Conservation (phyloP, 768 basidiomycete species). For the Symmetrospora coprosmae region DNA sequence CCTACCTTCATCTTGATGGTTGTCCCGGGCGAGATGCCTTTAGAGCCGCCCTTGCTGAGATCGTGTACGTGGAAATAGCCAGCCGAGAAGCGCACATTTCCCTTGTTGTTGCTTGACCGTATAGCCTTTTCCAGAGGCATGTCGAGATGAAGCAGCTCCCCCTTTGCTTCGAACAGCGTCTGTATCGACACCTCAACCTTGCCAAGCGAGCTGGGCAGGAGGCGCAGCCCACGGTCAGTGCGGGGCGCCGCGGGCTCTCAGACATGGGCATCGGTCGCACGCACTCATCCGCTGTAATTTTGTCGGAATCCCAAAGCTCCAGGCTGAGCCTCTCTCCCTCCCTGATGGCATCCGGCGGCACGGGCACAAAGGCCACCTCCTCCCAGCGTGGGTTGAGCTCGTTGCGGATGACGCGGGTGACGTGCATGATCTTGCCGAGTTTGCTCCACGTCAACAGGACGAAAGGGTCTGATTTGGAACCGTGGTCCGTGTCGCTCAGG, state of each 20-base stretch:
- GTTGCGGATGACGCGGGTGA: slow-evolving; percentile 3
- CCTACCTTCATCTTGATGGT: slow-evolving; percentile 7
- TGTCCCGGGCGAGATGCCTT: slow-evolving; percentile 1
- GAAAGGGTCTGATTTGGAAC: slow-evolving; percentile 21
- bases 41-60: not conserved
- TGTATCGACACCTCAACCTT: not conserved
- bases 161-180: not conserved
- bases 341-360: slow-evolving; percentile 18
- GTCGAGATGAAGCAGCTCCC: not conserved
- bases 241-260: too few relatives aligned
- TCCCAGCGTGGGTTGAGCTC: slow-evolving; percentile 24
- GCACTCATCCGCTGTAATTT: slow-evolving; percentile 12
- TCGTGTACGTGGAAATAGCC: slow-evolving; percentile 1
- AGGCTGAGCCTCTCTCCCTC: slow-evolving; percentile 12
- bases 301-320: slow-evolving; percentile 18
- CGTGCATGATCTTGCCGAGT: slow-evolving; percentile 16
- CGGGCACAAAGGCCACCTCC: slow-evolving; percentile 18
- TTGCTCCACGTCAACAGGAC: slow-evolving; percentile 18
- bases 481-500: not conserved
- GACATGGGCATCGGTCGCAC: not conserved
- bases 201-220: slow-evolving; percentile 6
- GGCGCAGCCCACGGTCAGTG: not conserved
- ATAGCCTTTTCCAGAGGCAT: not conserved
- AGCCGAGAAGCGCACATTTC: not conserved
- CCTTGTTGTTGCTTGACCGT: not conserved